Evolutionary conservation across 1,284 basidiomycete species (phyloP), one percentile per base, ranked within the genome.

Genomic region (Coniophora puteana): DNA sequence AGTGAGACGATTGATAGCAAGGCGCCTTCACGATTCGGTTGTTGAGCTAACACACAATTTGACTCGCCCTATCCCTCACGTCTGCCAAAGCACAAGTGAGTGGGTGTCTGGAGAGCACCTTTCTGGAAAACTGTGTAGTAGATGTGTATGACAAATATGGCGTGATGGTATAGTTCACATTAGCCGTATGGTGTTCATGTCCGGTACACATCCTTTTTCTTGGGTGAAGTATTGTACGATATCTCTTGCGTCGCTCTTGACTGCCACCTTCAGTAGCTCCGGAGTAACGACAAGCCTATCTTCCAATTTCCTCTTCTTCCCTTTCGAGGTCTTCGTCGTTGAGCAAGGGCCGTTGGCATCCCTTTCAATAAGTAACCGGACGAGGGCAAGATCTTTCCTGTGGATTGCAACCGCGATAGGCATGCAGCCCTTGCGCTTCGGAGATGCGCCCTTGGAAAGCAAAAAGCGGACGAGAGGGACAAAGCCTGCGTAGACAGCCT

Each of bases 331-430:
- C 41, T 31, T 53, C 36, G 13, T 29, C 26, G 13, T 42, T 21
- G n/a, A 10, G 26, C 25, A 12, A 34, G 30, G 33, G 17, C 21
- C 20, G 28, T 1, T 40, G 12, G 63, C 65, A 22, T 54, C 62
- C 36, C 74, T 68, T 57, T 94, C 90, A 37, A 94, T 69, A 16
- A 94, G 71, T 60, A 86, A 60, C 54, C 74, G 80, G 23, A 94
- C 80, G 40, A 92, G 66, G 0, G 53, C 48, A 10, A 93, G 61
- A 49, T 91, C 78, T 47, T 76, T 78, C 47, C 76, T 73, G 39
- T 74, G 71, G 38, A 93, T 86, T 3, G 92, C 92, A 4, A 89
- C 74, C 29, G 72, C 64, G n/a, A 93, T 69, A 0, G 89, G 72
- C 21, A 92, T 62, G 17, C 68, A 71, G 8, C 73, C 57, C 51